Percentiles rank a stretch among this genome's conserved stretches.
phyloP scores from a whole-genome alignment of 805 yeast species.

The Metschnikowia santaceciliae region DNA sequence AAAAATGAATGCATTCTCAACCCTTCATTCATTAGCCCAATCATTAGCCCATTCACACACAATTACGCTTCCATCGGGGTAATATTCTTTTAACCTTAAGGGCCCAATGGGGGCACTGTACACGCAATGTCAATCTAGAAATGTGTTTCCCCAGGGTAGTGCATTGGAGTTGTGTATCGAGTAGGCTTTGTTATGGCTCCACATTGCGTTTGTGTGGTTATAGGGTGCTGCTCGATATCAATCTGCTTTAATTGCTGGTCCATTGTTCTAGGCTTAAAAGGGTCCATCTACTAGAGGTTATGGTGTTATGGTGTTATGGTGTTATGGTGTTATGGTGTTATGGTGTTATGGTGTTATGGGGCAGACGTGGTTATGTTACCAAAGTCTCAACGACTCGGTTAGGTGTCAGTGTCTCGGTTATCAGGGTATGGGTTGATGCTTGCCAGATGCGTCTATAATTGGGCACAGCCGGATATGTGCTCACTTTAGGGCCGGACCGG shows the following conservation, averaged over 20 bases:
- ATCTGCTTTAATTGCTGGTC: no score
- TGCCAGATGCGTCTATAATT: not conserved
- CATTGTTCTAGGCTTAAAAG: no score
- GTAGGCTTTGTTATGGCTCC: not conserved
- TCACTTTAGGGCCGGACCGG: not conserved
- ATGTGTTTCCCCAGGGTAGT: not conserved
- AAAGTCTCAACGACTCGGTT: no score
- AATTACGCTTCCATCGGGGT: not conserved
- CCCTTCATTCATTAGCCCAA: not conserved
- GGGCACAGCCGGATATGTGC: not conserved
- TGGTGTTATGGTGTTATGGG: no score
- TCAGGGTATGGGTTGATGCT: not conserved
- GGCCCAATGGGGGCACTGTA: not conserved
- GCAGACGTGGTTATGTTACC: not conserved
- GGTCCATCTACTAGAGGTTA: no score
- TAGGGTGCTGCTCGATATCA: no score
- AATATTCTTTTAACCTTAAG: not conserved
- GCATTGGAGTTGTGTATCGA: not conserved
- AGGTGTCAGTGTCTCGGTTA: not conserved
- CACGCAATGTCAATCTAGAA: not conserved
- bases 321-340: no score
- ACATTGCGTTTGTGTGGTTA: not conserved
- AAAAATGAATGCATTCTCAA: not conserved
- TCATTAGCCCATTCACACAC: not conserved
- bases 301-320: no score